Evolutionary conservation across 371 early-diverging fungal species (phyloP), one percentile per base, ranked within the genome.

Genomic region (Apophysomyces variabilis): DNA sequence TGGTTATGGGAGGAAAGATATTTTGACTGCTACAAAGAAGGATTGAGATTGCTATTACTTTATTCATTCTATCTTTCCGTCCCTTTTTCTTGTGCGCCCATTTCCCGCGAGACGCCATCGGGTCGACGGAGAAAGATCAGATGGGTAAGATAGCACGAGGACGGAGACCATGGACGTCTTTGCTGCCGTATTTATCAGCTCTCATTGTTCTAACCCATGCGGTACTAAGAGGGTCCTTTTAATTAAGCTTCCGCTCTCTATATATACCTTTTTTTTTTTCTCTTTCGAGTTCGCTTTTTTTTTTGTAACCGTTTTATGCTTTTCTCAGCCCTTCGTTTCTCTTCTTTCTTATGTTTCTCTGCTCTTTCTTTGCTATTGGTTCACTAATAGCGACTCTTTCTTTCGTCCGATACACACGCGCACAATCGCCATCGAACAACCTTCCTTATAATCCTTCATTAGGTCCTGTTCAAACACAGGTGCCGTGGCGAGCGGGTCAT

Each of bases 401-500:
- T 50, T 26, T 50, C 21, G 21, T 50, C 21, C 9, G 1, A 18
- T 26, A 5, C 3, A 50, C 54, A 50, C 54, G 54, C 32, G 54
- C 54, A 21, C 54, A 50, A 50, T 21, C 54, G 21, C 54, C 54
- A 50, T 50, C 54, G 8, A 50, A 50, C 54, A 50, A 26, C 7
- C 54, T 50, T 26, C 54, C 63, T 21, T 63, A 39, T 47, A 63
- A 63, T 35, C 63, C 37, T 38, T 38, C 26, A 65, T 43, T 65
- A 13, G 67, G 71, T 39, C 7, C 16, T 12, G 64, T 56, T 58
- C 67, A 62, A 35, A 47, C 60, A 32, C 38, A 61, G 36, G 67
- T 71, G 21, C 66, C 58, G 26, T 71, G 72, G 72, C 65, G 72
- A 67, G 72, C 65, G 18, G 72, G 72, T 44, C 72, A 71, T 61